Base-by-base conservation (phyloP, 495 filamentous ascomycete species). In the Neurospora sp. region DNA sequence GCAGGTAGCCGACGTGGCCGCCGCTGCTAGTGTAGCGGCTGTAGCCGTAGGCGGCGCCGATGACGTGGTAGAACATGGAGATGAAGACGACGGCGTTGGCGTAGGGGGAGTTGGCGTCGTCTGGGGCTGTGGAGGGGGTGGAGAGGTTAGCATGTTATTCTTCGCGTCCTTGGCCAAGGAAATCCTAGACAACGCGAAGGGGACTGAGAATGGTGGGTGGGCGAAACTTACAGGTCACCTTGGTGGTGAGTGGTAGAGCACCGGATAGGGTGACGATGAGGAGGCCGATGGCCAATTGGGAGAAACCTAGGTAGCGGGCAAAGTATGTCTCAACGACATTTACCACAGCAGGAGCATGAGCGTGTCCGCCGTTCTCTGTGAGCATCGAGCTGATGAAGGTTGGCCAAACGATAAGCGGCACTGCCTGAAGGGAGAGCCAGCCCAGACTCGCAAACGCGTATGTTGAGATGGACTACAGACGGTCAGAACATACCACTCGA, bases 281-380 rank as follows among this genome's bases (percentile, higher is more conserved):
- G 12, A 88, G 74, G 44, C 89, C 90, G 22, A 97, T 81, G 38
- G 90, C 84, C 22, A 97, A 76, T 38, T 93, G 82, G 27, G 88
- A 79, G 42, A 96, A 79, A 59, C 92, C 92, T 0, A 93, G 82
- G 35, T 85, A 87, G 39, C 92, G 91, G 46, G 89, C 87, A 77
- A 94, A 87, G 83, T 96, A 96, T 12, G 85, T 78, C 80, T 94
- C 92, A n/a, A 93, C 83, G 16, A 80, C 90, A 89, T 18, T 73
- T 37, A 69, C 53, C 27, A 66, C 53, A 9, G 27, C 53, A 66
- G 53, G 53, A 18, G 53, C 53, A 12, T 73, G 38, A 41, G 37
- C 31, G n/a, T 70, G 53, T 37, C 27, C 53, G 53, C 12, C 53
- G 6, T 66, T 66, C 14, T 66, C 53, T 31, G 53, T 66, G n/a